Conservation (phyloP, 129 eudicot species). For the Flaveria bidentis region DNA sequence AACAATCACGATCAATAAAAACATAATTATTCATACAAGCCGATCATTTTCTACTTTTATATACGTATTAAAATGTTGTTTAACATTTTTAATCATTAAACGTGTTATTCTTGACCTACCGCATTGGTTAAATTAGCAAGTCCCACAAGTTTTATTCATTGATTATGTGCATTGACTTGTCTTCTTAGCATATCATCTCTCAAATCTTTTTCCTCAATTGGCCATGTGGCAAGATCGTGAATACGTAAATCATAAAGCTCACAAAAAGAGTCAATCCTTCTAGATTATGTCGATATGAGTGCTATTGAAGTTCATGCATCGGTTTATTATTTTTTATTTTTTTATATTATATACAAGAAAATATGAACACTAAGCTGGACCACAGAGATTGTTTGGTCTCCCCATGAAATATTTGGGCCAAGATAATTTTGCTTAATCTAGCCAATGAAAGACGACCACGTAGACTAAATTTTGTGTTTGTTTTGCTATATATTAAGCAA, state of each 20-base stretch:
- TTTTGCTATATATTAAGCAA: slow-evolving; percentile 5
- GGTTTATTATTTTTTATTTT: not conserved
- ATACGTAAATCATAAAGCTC: slow-evolving; percentile 24
- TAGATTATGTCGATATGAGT: slow-evolving; percentile 37
- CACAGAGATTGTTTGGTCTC: slow-evolving; percentile 26
- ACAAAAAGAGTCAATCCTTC: slow-evolving; percentile 32
- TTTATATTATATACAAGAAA: not conserved
- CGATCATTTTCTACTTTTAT: not conserved
- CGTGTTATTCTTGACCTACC: slow-evolving; percentile 18
- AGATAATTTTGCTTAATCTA: slow-evolving; percentile 20
- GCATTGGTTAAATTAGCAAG: slow-evolving; percentile 21
- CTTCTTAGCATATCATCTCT: not conserved
- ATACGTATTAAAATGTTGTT: not conserved
- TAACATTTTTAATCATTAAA: not conserved
- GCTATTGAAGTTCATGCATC: slow-evolving; percentile 38
- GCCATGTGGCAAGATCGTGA: slow-evolving; percentile 38
- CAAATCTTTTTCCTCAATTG: slow-evolving; percentile 16
- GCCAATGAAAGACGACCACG: slow-evolving; percentile 21
- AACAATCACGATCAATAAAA: not conserved
- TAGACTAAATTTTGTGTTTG: not conserved
- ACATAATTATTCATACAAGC: not conserved
- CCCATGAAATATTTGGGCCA: slow-evolving; percentile 18
- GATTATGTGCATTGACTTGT: not conserved
- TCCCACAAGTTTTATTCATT: slow-evolving; percentile 26
- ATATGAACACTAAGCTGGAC: slow-evolving; percentile 24